Percentiles rank a stretch among this genome's conserved stretches.
phyloP scores from a whole-genome alignment of 2,329 filamentous ascomycete species.

The Penicillium sp. region DNA sequence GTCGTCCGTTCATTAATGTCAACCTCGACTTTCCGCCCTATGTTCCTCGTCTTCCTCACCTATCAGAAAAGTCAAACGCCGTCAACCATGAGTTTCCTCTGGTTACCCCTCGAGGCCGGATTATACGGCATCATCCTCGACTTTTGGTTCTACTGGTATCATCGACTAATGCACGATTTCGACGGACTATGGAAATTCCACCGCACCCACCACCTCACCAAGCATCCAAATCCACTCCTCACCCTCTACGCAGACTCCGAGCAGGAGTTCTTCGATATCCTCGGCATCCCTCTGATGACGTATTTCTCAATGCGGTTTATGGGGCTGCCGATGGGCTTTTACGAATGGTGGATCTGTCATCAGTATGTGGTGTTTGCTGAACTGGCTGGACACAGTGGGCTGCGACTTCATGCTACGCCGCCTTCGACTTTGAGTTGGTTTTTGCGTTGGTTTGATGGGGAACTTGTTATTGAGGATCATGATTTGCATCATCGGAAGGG shows the following conservation, averaged over 20 bases:
- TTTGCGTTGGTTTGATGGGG: slow-evolving; percentile 22
- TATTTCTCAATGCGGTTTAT: slow-evolving; percentile 24
- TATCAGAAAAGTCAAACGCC: slow-evolving; percentile 18
- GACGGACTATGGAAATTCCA: slow-evolving; percentile 27
- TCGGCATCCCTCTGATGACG: slow-evolving; percentile 25
- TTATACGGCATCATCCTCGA: slow-evolving; percentile 23
- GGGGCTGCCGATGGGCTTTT: slow-evolving; percentile 29
- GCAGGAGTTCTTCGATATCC: slow-evolving; percentile 30
- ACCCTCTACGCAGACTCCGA: slow-evolving; percentile 28
- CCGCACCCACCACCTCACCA: slow-evolving; percentile 29
- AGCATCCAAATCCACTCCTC: slow-evolving; percentile 29
- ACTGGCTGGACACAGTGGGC: slow-evolving; percentile 25
- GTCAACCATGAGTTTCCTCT: slow-evolving; percentile 21
- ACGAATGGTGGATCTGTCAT: slow-evolving; percentile 30
- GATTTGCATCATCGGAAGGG: slow-evolving; percentile 30
- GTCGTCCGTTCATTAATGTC: slow-evolving; percentile 27
- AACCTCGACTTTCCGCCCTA: slow-evolving; percentile 26
- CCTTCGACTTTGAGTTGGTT: slow-evolving; percentile 23
- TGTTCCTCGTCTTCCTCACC: slow-evolving; percentile 27
- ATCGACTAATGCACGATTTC: slow-evolving; percentile 28
- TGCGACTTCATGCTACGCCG: slow-evolving; percentile 24
- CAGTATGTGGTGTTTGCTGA: slow-evolving; percentile 28
- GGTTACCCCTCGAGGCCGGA: slow-evolving; percentile 24
- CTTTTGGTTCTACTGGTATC: slow-evolving; percentile 23
- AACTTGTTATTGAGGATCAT: slow-evolving; percentile 29